Base-by-base conservation (phyloP, 1,284 basidiomycete species). In the Ustilago tritici region DNA sequence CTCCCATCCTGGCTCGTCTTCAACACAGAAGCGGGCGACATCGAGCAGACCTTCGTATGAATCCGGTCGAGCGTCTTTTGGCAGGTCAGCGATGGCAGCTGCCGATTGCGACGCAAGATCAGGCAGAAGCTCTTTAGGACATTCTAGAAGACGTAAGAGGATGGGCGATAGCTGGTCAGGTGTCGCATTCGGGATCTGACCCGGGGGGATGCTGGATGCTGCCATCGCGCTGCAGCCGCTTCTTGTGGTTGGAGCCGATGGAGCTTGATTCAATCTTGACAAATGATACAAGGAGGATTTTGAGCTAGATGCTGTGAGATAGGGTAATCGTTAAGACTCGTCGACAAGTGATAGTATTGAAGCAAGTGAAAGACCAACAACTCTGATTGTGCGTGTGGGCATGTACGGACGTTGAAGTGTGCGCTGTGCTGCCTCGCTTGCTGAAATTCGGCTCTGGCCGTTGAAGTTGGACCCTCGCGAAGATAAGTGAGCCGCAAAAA, bases 11-110 rank as follows among this genome's bases (percentile, higher is more conserved):
- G 84, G 84, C 31, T 84, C 84, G 28, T 86, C 84, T 31, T 86
- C 84, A 10, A 86, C 76, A 57, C 84, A 84, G 68, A 80, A 85
- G 14, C 84, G 76, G 5, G 84, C 84, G 1, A 86, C 84, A 60
- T 86, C 84, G 35, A 85, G 64, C 15, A 86, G 63, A 11, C 83
- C 83, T 61, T 85, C 84, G 56, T 85, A 85, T 4, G 84, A 82
- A 3, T 61, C 65, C 6, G 84, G 83, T 12, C 79, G 72, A 41
- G 81, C 73, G 38, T 82, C 80, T 19, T 76, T 70, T 1, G 82
- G 81, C 9, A 86, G 71, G 14, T 84, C 82, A 12, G 70, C 64
- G 38, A 85, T 82, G 9, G 84, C 83, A 7, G 70, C 76, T 9
- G 64, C 67, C 19, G 76, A 78, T 47, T 85, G 80, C 4, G 63